Evolutionary conservation across 176 grass and related monocot species (phyloP).

Genomic region (Saccharum spontaneum): DNA sequence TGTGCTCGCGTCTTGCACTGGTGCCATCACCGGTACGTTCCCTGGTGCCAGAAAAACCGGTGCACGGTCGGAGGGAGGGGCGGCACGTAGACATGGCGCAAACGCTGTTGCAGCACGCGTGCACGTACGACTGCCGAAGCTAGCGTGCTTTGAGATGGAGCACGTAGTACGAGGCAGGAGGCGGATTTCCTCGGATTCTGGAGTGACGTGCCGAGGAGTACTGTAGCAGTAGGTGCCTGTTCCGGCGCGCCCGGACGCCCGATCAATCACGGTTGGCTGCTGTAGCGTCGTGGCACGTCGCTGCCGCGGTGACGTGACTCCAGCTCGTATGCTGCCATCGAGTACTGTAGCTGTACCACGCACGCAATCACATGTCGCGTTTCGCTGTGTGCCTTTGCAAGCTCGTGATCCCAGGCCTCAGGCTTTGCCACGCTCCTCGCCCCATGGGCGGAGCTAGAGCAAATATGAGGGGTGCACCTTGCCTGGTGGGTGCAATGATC

Average conservation of each 20-base stretch:
- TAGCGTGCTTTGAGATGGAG: too few relatives aligned
- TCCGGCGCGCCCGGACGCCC: background rate
- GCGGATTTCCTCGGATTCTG: conserved; percentile 21
- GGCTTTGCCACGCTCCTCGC: too few relatives aligned
- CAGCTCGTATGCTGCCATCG: background rate
- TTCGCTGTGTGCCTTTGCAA: too few relatives aligned
- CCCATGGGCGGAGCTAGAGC: too few relatives aligned
- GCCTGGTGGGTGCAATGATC: too few relatives aligned
- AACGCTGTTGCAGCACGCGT: background rate
- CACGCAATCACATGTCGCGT: background rate
- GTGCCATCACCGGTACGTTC: background rate
- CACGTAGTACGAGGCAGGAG: too few relatives aligned
- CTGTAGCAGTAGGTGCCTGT: background rate
- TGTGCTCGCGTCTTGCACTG: background rate
- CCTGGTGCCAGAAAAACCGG: background rate
- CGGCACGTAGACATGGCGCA: background rate
- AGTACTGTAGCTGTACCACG: background rate
- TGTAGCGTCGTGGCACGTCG: background rate
- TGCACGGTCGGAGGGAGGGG: background rate
- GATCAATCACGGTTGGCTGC: background rate
- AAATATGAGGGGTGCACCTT: too few relatives aligned
- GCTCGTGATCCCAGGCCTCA: too few relatives aligned
- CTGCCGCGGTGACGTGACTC: background rate
- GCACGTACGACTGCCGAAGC: background rate
- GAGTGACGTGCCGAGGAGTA: background rate